Conservation (phyloP, 805 yeast genomes). For the Wickerhamiella parazyma region DNA sequence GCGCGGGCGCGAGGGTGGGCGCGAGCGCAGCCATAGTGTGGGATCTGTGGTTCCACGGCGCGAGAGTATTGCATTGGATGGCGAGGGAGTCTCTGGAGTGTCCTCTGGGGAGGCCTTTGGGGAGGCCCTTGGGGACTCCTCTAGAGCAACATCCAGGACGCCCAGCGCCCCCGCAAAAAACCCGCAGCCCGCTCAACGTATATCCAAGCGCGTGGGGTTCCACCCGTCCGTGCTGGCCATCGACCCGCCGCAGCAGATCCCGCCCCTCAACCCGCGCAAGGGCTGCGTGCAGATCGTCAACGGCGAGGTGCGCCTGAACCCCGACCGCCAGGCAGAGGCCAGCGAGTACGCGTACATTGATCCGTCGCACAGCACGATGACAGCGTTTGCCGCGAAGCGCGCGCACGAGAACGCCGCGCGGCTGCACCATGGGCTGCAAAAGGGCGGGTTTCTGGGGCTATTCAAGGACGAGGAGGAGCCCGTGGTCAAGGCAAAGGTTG, state of each 20-base stretch:
- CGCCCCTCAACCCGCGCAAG: slow-evolving; percentile 65
- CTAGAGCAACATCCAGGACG: too few relatives aligned
- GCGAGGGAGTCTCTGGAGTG: too few relatives aligned
- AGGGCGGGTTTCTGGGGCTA: slow-evolving; percentile 4
- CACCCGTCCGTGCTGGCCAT: slow-evolving; percentile 55
- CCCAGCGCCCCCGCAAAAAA: background rate
- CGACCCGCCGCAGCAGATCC: slow-evolving; percentile 93
- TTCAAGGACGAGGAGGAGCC: slow-evolving; percentile 19
- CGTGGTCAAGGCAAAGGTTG: background rate
- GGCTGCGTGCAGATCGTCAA: slow-evolving; percentile 47
- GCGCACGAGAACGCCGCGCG: slow-evolving; percentile 18
- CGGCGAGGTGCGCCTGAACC: slow-evolving; percentile 19
- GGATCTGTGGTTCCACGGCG: background rate
- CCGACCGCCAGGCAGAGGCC: slow-evolving; percentile 7
- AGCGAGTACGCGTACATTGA: slow-evolving; percentile 12
- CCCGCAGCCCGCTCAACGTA: background rate
- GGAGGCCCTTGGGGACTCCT: too few relatives aligned
- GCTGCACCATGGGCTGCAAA: slow-evolving; percentile 13
- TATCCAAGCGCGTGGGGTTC: slow-evolving; percentile 30
- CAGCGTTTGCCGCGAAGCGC: slow-evolving; percentile 11
- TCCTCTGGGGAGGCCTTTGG: too few relatives aligned
- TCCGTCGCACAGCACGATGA: slow-evolving; percentile 14
- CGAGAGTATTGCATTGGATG: too few relatives aligned
- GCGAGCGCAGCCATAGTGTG: slow-evolving; percentile 2
- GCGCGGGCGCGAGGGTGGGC: too few relatives aligned